Conservation (phyloP, 1,139 yeast genomes). For the Zygosaccharomyces pseudobailii region DNA sequence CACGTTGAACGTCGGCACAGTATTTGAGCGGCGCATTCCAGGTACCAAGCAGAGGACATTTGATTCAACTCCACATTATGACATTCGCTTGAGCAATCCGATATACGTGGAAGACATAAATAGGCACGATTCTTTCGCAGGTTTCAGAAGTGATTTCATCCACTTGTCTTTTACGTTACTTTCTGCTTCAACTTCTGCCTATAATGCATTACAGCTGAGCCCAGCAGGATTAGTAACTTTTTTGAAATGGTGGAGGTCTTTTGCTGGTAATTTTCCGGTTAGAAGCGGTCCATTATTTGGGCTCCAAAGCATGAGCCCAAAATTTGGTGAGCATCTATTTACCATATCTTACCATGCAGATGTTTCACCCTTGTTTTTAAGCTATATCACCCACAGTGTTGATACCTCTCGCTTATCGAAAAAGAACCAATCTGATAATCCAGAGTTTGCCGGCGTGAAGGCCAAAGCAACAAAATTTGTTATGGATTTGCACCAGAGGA, state of each 20-base stretch:
- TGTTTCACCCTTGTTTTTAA: slow-evolving; percentile 65
- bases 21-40: slow-evolving; percentile 46
- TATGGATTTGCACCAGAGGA: slow-evolving; percentile 81
- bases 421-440: slow-evolving; percentile 47
- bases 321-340: slow-evolving; percentile 72
- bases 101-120: slow-evolving; percentile 43
- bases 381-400: slow-evolving; percentile 65
- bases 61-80: slow-evolving; percentile 65
- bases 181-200: slow-evolving; percentile 45
- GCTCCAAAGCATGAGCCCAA: slow-evolving; percentile 41
- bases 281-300: slow-evolving; percentile 68
- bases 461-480: slow-evolving; percentile 60
- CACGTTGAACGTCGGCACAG: slow-evolving; percentile 52
- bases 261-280: slow-evolving; percentile 72
- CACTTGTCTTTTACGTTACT: slow-evolving; percentile 72
- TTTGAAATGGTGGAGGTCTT: slow-evolving; percentile 77
- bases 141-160: slow-evolving; percentile 70
- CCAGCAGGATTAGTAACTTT: slow-evolving; percentile 68
- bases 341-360: slow-evolving; percentile 78
- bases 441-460: slow-evolving; percentile 66
- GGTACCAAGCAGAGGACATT: slow-evolving; percentile 42
- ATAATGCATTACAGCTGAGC: slow-evolving; percentile 71
- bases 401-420: slow-evolving; percentile 41
- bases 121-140: slow-evolving; percentile 66
- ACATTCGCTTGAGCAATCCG: slow-evolving; percentile 61